These are phyloP conservation scores for Coemansia sp. DNA, from an alignment of 192 early-diverging fungal genomes.

Conservation along the genomic window DNA sequence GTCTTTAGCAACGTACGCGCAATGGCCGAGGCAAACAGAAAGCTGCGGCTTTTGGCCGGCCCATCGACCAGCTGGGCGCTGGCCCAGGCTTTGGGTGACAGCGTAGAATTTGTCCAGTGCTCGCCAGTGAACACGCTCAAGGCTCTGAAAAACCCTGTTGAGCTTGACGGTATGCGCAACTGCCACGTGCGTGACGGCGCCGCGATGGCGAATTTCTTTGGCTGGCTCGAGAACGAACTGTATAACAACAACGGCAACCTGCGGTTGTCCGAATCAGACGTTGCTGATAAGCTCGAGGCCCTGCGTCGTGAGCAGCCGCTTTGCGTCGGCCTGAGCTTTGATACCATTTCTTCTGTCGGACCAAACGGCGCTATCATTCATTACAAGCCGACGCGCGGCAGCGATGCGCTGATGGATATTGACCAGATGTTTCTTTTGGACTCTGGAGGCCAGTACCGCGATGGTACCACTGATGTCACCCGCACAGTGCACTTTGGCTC, in stretches of 20 bases:
- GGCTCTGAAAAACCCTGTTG: conserved; percentile 89
- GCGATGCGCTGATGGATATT: conserved; percentile 72
- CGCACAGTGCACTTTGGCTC: conserved; percentile 89
- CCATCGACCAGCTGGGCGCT: conserved; percentile 73
- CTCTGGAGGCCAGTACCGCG: conserved; percentile 93
- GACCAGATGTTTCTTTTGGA: conserved; percentile 90
- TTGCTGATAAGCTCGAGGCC: conserved; percentile 79
- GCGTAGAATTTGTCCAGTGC: conserved; percentile 52
- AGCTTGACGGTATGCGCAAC: conserved; percentile 90
- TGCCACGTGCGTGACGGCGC: conserved; percentile 89
- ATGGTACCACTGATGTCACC: conserved; percentile 98
- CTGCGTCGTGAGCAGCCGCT: conserved; percentile 74
- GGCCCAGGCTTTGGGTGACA: conserved; percentile 64
- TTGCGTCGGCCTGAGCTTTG: conserved; percentile 93
- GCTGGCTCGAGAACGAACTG: conserved; percentile 94
- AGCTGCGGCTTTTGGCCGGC: conserved; percentile 66
- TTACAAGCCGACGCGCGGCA: conserved; percentile 86
- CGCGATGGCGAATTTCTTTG: conserved; percentile 84
- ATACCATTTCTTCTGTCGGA: conserved; percentile 94
- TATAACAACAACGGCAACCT: conserved; percentile 60
- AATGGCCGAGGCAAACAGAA: conserved; percentile 21
- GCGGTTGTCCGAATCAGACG: conserved; percentile 80
- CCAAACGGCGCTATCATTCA: conserved; percentile 98
- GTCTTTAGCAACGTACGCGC: conserved; percentile 76
- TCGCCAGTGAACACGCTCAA: conserved; percentile 83